Evolutionary conservation across 2,329 filamentous ascomycete species (phyloP), one percentile per base, ranked within the genome.

Genomic region (Neonectria punicea): DNA sequence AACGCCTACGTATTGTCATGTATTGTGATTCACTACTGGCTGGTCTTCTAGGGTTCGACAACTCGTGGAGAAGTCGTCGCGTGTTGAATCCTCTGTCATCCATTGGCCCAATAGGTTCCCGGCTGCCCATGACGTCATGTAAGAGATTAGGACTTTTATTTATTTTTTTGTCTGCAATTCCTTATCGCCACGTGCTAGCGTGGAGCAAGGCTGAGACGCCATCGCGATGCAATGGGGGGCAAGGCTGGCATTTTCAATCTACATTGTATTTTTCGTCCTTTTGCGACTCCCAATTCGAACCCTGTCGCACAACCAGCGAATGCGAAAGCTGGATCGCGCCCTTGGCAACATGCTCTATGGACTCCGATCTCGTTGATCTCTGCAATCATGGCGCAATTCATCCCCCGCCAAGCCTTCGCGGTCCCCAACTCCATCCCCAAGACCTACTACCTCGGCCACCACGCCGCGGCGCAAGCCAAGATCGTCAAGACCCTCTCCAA

Each of bases 361-460:
- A 2, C 50, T 4, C 16, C 25, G 6, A 5, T 22, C 20, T 22
- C 34, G 16, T n/a, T 58, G 51, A 67, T 8, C 16, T 39, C 49
- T 6, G 20, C 46, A 20, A 68, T 49, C 59, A 77, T 79, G 75
- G 70, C 77, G 32, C 72, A 70, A 73, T 97, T 98, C 81, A 79
- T 91, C 46, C 93, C 96, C 28, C 93, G 95, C 72, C 79, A 84
- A 69, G 81, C 83, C 58, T 98, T 97, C 79, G 89, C 91, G 43
- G 83, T 90, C 47, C 91, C 95, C 59, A 75, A 83, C 47, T 92
- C 90, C 57, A 90, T 98, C 66, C 91, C 92, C 43, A 90, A 93
- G 70, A 96, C 95, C 64, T 99, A 98, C 82, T 99, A 93, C 82
- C 87, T 98, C 51, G 96, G 96, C 67, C 96, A 99, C 81, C 96